Evolutionary conservation across 2,329 filamentous ascomycete species (phyloP), one percentile per base, ranked within the genome.

Genomic region (Exophiala aquamarina): DNA sequence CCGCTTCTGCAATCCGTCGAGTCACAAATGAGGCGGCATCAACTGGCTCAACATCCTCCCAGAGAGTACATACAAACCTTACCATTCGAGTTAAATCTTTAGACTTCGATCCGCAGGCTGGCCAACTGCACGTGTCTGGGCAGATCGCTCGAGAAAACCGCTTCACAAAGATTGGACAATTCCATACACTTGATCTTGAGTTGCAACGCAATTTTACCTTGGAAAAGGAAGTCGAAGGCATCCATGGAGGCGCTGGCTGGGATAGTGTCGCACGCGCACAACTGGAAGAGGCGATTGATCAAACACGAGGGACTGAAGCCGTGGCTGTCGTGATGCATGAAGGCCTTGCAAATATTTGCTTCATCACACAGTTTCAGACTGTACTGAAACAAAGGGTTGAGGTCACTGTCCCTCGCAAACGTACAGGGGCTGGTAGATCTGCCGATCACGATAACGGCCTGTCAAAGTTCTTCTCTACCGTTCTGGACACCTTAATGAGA

Each of bases 241-340:
- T 66, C 45, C 66, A 68, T 31, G 59, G 60, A 21, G 63, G 44
- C 57, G 71, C 64, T 29, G 80, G 90, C 33, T 98, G 93, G 93
- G 93, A 98, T 67, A 91, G 86, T 57, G 83, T 98, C 9, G 88
- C 91, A 3, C 73, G 86, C 38, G 83, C 87, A 49, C 85, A 87
- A 36, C 77, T 98, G 9, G 76, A 80, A 47, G 89, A 95, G 65
- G 86, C 90, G 1, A 77, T 92, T 11, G 84, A 88, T 59, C 82
- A 87, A 58, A 85, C 89, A 56, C 84, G 85, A 61, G 83, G 87
- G 52, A 90, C 89, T 1, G 86, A 92, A 52, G 78, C 95, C 14
- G 89, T 90, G 45, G 92, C 93, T 0, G 85, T 97, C 1, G 87
- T 97, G 18, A 92, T 98, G 86, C 88, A 95, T 60, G 92, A 97